Base-by-base conservation (phyloP, 768 basidiomycete genomes). In the Pulveroboletus ravenelii region DNA sequence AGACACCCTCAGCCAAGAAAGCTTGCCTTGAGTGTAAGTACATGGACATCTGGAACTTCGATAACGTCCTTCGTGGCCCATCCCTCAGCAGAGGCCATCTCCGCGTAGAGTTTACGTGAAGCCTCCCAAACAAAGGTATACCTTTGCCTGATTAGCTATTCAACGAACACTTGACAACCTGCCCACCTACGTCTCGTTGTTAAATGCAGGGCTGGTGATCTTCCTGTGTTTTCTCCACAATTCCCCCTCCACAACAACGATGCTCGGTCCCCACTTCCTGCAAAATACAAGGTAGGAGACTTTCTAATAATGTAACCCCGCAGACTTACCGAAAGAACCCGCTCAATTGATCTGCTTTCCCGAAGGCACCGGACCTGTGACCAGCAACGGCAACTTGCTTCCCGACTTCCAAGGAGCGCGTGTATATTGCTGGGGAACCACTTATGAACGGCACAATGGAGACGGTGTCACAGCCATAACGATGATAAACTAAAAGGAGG, bases 201-300 rank as follows among this genome's bases (percentile, higher is more conserved):
- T 55, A 8, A 63, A 63, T 1, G 64, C 61, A 45, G 61, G 62
- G 31, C 45, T 54, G 10, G 43, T 20, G 8, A 62, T 55, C 37
- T 31, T 57, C 51, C 63, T 50, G 35, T 64, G 45, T 30, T 51
- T 64, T 36, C 51, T 65, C 57, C 63, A 60, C 12, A 32, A 35
- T 9, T 58, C 51, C 4, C 52, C 58, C 3, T 53, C 48, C 17
- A 45, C 32, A 20, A 48, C n/a, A 30, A 61, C 17, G 10, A 64
- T 36, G 23, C 42, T 66, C 6, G 56, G 51, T 15, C 56, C 62
- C 58, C 59, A 61, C 15, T 53, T 53, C 10, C 54, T 62, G 23
- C 8, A 30, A 10, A 20, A 15, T 32, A 25, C 25, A 41, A 27
- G 17, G n/a, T 64, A 32, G 10, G 25, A 18, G 32, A 23, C 13